Evolutionary conservation across 768 basidiomycete species (phyloP).

Genomic region (Terana coerulea): DNA sequence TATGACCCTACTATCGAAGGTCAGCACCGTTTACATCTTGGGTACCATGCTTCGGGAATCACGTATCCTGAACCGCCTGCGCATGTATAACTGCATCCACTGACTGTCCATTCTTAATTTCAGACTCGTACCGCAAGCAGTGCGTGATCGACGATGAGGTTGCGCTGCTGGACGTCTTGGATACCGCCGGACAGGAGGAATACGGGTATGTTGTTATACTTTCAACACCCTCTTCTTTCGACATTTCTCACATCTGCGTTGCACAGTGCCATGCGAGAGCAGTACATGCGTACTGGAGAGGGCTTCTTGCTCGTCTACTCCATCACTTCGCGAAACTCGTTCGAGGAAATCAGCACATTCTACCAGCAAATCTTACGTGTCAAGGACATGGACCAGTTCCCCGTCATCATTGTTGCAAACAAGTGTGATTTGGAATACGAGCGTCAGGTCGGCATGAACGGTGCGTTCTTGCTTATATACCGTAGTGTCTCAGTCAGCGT

Average conservation of each 20-base stretch:
- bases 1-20: slow-evolving; percentile 96
- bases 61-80: neutral
- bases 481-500: neutral
- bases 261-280: slow-evolving; percentile 92
- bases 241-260: neutral
- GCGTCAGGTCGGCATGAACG: slow-evolving; percentile 93
- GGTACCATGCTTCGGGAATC: neutral
- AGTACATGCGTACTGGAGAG: slow-evolving; percentile 98
- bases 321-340: slow-evolving; percentile 96
- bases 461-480: slow-evolving; percentile 37
- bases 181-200: slow-evolving; percentile 98
- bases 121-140: slow-evolving; percentile 96
- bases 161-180: slow-evolving; percentile 93
- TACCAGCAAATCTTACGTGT: slow-evolving; percentile 95
- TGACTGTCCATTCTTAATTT: neutral
- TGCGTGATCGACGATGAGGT: slow-evolving; percentile 98
- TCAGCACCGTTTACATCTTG: slow-evolving; percentile 22
- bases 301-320: slow-evolving; percentile 98
- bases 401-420: slow-evolving; percentile 96
- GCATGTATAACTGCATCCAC: no score
- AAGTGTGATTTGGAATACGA: slow-evolving; percentile 96
- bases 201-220: slow-evolving; percentile 83
- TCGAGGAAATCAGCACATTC: slow-evolving; percentile 95
- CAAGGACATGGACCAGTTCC: slow-evolving; percentile 94
- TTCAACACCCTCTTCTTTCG: no score